These are phyloP conservation scores for Inonotus obliquus DNA, from an alignment of 1,284 basidiomycete genomes.

Conservation along the genomic window DNA sequence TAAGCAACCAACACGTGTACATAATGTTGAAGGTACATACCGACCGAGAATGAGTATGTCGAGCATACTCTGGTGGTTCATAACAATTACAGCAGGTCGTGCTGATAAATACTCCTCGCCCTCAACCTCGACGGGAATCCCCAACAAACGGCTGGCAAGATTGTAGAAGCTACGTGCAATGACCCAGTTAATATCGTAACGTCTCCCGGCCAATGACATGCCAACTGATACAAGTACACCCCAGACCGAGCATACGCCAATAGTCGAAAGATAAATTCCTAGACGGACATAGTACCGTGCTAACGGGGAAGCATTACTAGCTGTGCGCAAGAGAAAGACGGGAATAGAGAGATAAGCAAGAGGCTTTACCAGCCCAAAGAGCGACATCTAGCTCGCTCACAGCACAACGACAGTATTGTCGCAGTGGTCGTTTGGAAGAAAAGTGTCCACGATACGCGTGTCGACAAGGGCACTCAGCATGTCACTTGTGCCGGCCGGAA, in stretches of 20 bases:
- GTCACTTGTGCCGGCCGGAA: neutral
- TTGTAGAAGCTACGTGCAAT: conserved; percentile 85
- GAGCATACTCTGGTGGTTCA: conserved; percentile 93
- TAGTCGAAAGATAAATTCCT: conserved; percentile 68
- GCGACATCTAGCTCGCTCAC: conserved; percentile 44
- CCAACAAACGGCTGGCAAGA: conserved; percentile 62
- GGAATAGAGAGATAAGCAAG: conserved; percentile 72
- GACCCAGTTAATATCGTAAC: conserved; percentile 82
- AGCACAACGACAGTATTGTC: neutral
- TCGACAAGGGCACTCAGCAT: neutral
- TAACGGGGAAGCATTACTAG: conserved; percentile 49
- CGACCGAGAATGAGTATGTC: conserved; percentile 83
- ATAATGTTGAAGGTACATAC: conserved; percentile 37
- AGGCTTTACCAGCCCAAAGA: conserved; percentile 58
- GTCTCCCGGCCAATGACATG: conserved; percentile 66
- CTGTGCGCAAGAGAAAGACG: conserved; percentile 52
- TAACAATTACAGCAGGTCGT: conserved; percentile 72
- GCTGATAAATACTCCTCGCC: conserved; percentile 78
- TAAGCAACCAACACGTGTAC: neutral
- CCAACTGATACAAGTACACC: conserved; percentile 71
- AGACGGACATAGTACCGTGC: conserved; percentile 73
- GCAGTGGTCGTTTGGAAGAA: neutral
- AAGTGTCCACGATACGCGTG: neutral
- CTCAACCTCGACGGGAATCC: conserved; percentile 75
- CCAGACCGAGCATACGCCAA: conserved; percentile 73